Evolutionary conservation across 2,329 filamentous ascomycete species (phyloP).

Genomic region (Penicillium freii): DNA sequence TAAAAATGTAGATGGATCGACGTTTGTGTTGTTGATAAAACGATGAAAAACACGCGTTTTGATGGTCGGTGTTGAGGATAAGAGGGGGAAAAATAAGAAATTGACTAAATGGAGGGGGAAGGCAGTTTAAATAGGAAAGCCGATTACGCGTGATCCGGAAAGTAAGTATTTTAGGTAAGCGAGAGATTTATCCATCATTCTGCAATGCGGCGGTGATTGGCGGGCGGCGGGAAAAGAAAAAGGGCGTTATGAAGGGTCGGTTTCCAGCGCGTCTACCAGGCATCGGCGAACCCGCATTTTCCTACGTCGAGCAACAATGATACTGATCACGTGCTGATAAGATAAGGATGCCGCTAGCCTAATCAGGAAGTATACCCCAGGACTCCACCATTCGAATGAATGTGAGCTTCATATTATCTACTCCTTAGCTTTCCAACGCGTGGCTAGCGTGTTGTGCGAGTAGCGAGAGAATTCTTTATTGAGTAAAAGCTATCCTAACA

Average conservation of each 20-base stretch:
- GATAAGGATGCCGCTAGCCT: neutral
- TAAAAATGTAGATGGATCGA: conserved; percentile 13
- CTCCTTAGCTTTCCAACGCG: neutral
- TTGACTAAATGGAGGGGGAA: conserved; percentile 16
- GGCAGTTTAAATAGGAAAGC: conserved; percentile 33
- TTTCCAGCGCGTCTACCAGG: conserved; percentile 33
- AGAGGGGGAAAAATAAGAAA: conserved; percentile 18
- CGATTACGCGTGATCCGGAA: conserved; percentile 34
- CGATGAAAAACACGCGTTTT: conserved; percentile 21
- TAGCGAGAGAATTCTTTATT: neutral
- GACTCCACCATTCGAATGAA: neutral
- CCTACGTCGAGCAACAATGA: conserved; percentile 5
- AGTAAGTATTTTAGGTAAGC: conserved; percentile 25
- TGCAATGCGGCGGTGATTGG: conserved; percentile 36
- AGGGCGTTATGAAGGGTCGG: conserved; percentile 41
- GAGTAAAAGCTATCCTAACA: neutral
- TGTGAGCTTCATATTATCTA: neutral
- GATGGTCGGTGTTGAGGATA: conserved; percentile 1
- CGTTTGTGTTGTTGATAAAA: neutral
- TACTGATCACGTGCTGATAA: conserved; percentile 25
- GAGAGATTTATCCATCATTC: conserved; percentile 21
- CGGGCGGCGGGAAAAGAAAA: conserved; percentile 32
- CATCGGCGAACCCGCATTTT: conserved; percentile 20
- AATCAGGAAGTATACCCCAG: neutral
- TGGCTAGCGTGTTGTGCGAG: neutral